Base-by-base conservation (phyloP, 129 eudicot species). In the Saposhnikovia divaricata region DNA sequence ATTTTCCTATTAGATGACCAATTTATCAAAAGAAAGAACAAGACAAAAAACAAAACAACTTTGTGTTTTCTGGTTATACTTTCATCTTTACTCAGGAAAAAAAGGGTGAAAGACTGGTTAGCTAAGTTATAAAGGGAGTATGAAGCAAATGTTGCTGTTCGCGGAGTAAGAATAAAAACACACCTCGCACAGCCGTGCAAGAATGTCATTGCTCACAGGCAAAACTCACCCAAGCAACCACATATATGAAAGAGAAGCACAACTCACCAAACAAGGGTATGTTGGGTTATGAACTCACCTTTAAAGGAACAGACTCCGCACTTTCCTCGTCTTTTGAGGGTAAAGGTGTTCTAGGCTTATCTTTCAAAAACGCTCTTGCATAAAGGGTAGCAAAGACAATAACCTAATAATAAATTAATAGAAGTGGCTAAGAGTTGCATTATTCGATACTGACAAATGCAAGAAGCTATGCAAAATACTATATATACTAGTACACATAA, bases 361-460 rank as follows among this genome's bases (percentile, higher is more conserved):
- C 84, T 83, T 77, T 88, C 72, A 88, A 80, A 85, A 90, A 96
- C 80, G 87, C 85, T 80, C 86, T 89, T 4, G 91, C 87, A 78
- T 96, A 96, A 51, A 96, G 89, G 42, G 98, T 83, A 27, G 96
- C 96, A 40, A 96, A 96, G 46, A 96, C 99, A 66, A 92, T 88
- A 40, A 92, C 97, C 99, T 96, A 89, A 40, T 3, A 74, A 85
- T 4, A 77, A 69, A 79, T 72, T 43, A 25, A 80, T 63, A 51
- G 38, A 39, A 16, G 28, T 3, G 47, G 37, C n/a, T 18, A 71
- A 39, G 43, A 68, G 73, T 68, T 14, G 5, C 21, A 68, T 14
- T 68, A 66, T 68, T 68, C 31, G 42, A 68, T 71, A 39, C 11
- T 71, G 75, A 71, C 15, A 71, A 40, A 79, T 28, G 46, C n/a